Conservation (phyloP, 495 filamentous ascomycete species). For the Penicillium soppii region DNA sequence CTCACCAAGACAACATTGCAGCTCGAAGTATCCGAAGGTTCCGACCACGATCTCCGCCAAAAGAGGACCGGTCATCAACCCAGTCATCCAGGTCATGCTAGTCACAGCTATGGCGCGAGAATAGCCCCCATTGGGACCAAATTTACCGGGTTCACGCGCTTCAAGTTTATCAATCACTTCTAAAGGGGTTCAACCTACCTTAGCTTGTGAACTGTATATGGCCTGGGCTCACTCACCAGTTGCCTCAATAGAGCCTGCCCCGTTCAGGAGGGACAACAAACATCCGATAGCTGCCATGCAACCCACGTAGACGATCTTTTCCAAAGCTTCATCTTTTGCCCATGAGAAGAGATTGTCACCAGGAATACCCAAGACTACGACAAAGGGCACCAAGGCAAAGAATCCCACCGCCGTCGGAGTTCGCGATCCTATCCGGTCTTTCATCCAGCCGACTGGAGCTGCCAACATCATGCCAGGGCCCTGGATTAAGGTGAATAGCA, state of each 20-base stretch:
- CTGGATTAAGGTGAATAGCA: slow-evolving; percentile 29
- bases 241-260: slow-evolving; percentile 28
- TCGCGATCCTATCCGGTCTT: too few species aligned
- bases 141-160: slow-evolving; percentile 23
- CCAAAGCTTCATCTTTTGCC: slow-evolving; percentile 5
- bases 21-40: slow-evolving; percentile 30
- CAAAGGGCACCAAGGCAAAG: too few species aligned
- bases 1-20: slow-evolving; percentile 32
- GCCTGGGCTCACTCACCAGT: slow-evolving; percentile 20
- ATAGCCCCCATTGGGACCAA: slow-evolving; percentile 33
- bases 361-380: too few species aligned
- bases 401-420: too few species aligned
- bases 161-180: slow-evolving; percentile 25
- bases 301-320: slow-evolving; percentile 17
- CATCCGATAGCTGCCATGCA: slow-evolving; percentile 16
- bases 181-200: slow-evolving; percentile 5
- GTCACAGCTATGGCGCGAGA: slow-evolving; percentile 35
- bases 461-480: slow-evolving; percentile 11
- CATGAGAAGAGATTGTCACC: too few species aligned
- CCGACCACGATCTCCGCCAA: slow-evolving; percentile 30
- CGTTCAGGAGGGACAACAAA: slow-evolving; percentile 22
- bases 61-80: slow-evolving; percentile 33
- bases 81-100: slow-evolving; percentile 32
- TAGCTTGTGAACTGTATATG: not conserved
- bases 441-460: too few species aligned